Evolutionary conservation across 345 rosid genomes (phyloP), one percentile per base, ranked within the genome.

Genomic region (Mercurialis annua): DNA sequence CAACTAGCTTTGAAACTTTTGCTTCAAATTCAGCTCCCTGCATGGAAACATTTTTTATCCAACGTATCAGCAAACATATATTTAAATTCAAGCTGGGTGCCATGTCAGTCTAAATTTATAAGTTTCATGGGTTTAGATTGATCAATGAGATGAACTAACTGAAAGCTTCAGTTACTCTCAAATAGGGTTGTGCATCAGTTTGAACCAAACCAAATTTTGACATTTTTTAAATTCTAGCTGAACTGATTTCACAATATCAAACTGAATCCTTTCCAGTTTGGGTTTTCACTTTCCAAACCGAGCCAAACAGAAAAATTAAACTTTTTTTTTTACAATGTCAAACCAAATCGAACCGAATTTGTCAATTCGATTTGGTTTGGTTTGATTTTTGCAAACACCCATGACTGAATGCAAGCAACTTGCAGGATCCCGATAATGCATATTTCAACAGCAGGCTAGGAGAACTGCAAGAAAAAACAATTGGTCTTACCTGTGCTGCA

Each of bases 11-110:
- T 42, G 85, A 82, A 24, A 94, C 86, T 83, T 94, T 94, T 17
- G 85, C 92, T 83, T 91, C 97, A 65, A 87, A 94, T 20, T 91
- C 96, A 59, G 92, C 66, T 59, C 81, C 82, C 99, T 91, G 84
- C 72, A 76, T 18, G 15, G 27, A 55, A 64, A 54, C 12, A 11
- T 6, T 21, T 57, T 63, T 73, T n/a, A 31, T 1, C 20, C n/a
- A 31, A 36, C 10, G 23, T 29, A 14, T 17, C 20, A 66, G 26
- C n/a, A n/a, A 42, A 53, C 14, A 50, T 5, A 48, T 34, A 40
- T 34, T 47, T 2, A 29, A 33, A 55, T 38, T 62, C 40, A 17
- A 33, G 42, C 8, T 29, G 36, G 40, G 38, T 24, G 49, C 16
- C 21, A 6, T 50, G 26, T 0, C 12, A 23, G 10, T 52, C 30